phyloP scores from a whole-genome alignment of 805 yeast species.

The Cyberlindnera petersonii region DNA sequence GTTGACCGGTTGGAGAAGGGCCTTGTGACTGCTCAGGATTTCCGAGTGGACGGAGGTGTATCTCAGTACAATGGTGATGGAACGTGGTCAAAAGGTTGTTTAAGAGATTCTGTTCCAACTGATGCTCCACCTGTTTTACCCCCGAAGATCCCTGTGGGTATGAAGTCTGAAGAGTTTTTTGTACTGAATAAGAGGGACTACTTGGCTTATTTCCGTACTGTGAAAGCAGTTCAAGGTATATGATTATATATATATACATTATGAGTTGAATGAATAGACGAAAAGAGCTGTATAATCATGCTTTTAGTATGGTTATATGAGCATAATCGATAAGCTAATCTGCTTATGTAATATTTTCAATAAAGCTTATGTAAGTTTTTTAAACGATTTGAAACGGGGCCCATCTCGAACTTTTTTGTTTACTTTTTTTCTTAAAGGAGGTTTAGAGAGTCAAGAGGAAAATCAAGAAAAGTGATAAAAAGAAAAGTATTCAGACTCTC shows the following conservation, averaged over 20 bases:
- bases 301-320: too few species aligned
- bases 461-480: too few species aligned
- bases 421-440: constrained; percentile 8
- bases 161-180: constrained; percentile 24
- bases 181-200: constrained; percentile 15
- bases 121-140: constrained; percentile 21
- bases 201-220: constrained; percentile 13
- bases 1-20: constrained; percentile 24
- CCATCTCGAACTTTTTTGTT: constrained; percentile 9
- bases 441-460: too few species aligned
- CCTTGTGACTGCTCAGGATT: constrained; percentile 13
- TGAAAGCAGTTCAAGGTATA: constrained; percentile 4
- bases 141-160: constrained; percentile 27
- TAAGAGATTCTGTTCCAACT: constrained; percentile 17
- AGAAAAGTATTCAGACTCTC: too few species aligned
- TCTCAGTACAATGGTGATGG: constrained; percentile 28
- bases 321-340: too few species aligned
- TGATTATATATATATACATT: too few species aligned
- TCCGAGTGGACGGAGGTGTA: constrained; percentile 21
- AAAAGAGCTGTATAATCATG: too few species aligned
- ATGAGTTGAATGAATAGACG: too few species aligned
- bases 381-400: too few species aligned
- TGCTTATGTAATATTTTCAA: too few species aligned
- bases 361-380: too few species aligned
- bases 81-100: constrained; percentile 20